Percentiles rank a stretch among this genome's conserved stretches.
Conservation (phyloP, 495 filamentous ascomycete genomes). For the Astrothelium macrocarpum region DNA sequence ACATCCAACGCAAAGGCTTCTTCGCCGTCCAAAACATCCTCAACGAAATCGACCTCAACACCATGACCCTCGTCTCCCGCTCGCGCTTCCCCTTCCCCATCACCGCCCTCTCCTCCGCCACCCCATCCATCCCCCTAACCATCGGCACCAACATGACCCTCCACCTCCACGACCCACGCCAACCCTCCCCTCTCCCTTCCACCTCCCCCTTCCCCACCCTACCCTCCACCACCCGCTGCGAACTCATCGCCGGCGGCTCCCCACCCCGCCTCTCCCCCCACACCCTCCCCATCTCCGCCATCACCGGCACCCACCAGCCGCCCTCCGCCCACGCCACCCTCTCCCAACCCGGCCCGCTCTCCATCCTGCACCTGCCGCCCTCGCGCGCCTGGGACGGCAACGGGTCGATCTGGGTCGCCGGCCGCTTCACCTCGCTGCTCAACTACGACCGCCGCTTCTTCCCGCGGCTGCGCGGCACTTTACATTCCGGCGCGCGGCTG, state of each 20-base stretch:
- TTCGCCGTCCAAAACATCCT: conserved; percentile 67
- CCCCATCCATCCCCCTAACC: conserved; percentile 63
- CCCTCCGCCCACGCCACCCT: conserved; percentile 49
- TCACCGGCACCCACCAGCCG: conserved; percentile 9
- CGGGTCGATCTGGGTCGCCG: conserved; percentile 69
- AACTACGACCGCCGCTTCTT: conserved; percentile 85
- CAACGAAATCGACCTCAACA: conserved; percentile 75
- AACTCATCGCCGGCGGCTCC: conserved; percentile 23
- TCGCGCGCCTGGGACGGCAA: conserved; percentile 43
- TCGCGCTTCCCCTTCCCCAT: conserved; percentile 76
- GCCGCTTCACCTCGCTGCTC: conserved; percentile 82
- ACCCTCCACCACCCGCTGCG: conserved; percentile 34
- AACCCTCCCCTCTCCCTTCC: conserved; percentile 26
- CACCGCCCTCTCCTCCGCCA: conserved; percentile 69
- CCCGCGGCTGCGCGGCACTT: conserved; percentile 62
- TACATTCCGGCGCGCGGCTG: conserved; percentile 74
- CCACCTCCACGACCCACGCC: conserved; percentile 73
- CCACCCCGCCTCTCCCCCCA: conserved; percentile 34
- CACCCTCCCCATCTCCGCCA: conserved; percentile 33
- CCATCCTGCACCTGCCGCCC: conserved; percentile 62
- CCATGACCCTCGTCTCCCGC: conserved; percentile 58
- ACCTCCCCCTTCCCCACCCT: conserved; percentile 14
- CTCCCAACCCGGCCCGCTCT: conserved; percentile 71
- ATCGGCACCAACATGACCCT: conserved; percentile 75
- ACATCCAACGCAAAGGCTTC: conserved; percentile 56